These are phyloP conservation scores for Starmera caribaea DNA, from an alignment of 805 yeast genomes.

Conservation along the genomic window DNA sequence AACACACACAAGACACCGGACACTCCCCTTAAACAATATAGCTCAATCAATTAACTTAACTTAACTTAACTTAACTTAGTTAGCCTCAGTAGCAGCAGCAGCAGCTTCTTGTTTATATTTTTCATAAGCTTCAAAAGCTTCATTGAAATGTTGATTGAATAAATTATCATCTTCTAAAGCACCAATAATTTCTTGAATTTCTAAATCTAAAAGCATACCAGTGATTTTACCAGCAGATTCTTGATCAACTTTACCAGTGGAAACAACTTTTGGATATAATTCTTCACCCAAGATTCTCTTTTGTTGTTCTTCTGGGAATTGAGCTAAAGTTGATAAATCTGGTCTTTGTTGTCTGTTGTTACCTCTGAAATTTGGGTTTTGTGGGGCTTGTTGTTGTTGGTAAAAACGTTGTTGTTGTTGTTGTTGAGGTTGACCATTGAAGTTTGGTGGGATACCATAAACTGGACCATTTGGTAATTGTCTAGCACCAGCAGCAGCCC, in stretches of 20 bases:
- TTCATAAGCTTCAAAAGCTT: conserved; percentile 91
- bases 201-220: conserved; percentile 97
- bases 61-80: no score
- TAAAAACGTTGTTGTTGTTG: not conserved
- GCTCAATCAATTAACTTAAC: no score
- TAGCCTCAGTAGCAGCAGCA: conserved; percentile 12
- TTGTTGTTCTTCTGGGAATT: conserved; percentile 79
- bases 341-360: conserved; percentile 27
- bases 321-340: conserved; percentile 43
- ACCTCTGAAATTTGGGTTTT: conserved; percentile 33
- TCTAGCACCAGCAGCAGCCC: conserved; percentile 30
- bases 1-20: no score
- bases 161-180: conserved; percentile 84
- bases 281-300: conserved; percentile 98
- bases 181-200: conserved; percentile 80
- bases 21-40: no score
- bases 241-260: conserved; percentile 80
- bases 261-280: conserved; percentile 84
- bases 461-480: conserved; percentile 78
- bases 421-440: conserved; percentile 28
- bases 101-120: conserved; percentile 56
- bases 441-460: conserved; percentile 79
- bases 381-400: no score
- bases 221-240: conserved; percentile 98
- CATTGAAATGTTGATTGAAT: conserved; percentile 85